Evolutionary conservation across 495 filamentous ascomycete species (phyloP).

Genomic region (Penicillium maclennaniae): DNA sequence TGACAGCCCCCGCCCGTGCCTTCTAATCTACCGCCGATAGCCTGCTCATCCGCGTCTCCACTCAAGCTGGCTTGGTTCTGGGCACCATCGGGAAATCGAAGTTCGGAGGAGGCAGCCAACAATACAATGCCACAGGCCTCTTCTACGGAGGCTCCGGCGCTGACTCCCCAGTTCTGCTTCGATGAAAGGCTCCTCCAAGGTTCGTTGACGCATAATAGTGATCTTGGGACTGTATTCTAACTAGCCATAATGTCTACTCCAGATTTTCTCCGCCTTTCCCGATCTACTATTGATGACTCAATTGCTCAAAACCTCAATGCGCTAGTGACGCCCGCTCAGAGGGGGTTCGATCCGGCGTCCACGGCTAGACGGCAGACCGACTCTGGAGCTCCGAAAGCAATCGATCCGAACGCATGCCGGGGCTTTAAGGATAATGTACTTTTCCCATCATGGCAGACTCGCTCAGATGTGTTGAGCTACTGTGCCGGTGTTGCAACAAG

Average conservation of each 20-base stretch:
- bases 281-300: conserved; percentile 82
- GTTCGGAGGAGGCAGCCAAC: conserved; percentile 13
- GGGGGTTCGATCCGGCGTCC: conserved; percentile 76
- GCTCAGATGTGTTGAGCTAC: conserved; percentile 84
- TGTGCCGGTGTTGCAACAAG: conserved; percentile 85
- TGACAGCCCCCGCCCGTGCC: neutral
- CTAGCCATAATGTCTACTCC: conserved; percentile 9
- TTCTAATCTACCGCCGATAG: neutral
- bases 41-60: conserved; percentile 1
- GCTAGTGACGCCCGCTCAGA: conserved; percentile 67
- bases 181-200: conserved; percentile 80
- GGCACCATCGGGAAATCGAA: conserved; percentile 25
- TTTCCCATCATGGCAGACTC: conserved; percentile 82
- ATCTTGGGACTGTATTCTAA: neutral
- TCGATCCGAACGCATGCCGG: conserved; percentile 59
- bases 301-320: conserved; percentile 94
- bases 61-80: conserved; percentile 47
- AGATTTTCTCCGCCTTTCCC: conserved; percentile 94
- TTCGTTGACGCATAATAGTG: conserved; percentile 26
- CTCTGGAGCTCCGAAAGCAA: conserved; percentile 35
- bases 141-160: conserved; percentile 49
- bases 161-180: conserved; percentile 93
- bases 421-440: conserved; percentile 74
- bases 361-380: conserved; percentile 57
- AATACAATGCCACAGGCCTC: conserved; percentile 59